Evolutionary conservation across 768 basidiomycete species (phyloP).

Genomic region (Mycena floridula): DNA sequence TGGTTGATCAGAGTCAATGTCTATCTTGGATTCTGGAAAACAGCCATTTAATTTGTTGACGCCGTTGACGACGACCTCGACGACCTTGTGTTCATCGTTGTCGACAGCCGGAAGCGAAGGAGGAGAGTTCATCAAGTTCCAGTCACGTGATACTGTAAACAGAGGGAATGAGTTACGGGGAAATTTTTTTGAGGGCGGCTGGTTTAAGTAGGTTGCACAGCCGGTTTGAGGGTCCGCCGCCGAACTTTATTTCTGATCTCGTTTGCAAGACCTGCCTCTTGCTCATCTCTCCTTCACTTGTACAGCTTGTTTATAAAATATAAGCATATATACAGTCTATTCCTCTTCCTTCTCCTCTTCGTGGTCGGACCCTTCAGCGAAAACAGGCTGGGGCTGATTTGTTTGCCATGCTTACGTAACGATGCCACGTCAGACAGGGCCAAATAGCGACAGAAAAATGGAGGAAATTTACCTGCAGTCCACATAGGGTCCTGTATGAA

Average conservation of each 20-base stretch:
- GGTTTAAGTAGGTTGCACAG: too few species aligned
- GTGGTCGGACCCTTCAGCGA: constrained; percentile 58
- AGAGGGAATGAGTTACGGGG: too few species aligned
- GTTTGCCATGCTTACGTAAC: constrained; percentile 66
- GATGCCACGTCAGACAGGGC: constrained; percentile 60
- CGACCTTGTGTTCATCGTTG: constrained; percentile 35
- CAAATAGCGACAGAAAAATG: constrained; percentile 37
- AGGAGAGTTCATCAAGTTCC: too few species aligned
- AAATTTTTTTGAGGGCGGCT: too few species aligned
- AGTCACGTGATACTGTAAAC: too few species aligned
- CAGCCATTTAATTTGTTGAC: constrained; percentile 28
- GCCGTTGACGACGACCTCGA: constrained; percentile 26
- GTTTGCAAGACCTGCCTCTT: too few species aligned
- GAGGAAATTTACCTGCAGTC: constrained; percentile 69
- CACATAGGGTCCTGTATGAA: constrained; percentile 78
- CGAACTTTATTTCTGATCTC: too few species aligned
- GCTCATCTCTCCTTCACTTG: constrained; percentile 11
- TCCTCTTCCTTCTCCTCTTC: constrained; percentile 46
- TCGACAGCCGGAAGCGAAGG: too few species aligned
- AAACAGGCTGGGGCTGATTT: constrained; percentile 86
- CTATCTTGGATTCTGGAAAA: constrained; percentile 54
- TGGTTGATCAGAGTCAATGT: constrained; percentile 53
- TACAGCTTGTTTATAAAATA: constrained; percentile 9
- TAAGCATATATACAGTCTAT: constrained; percentile 10
- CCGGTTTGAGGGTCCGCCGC: too few species aligned